Percentiles rank a stretch among this genome's conserved stretches.
Conservation (phyloP, 495 filamentous ascomycete species). For the Usnea hakonensis region DNA sequence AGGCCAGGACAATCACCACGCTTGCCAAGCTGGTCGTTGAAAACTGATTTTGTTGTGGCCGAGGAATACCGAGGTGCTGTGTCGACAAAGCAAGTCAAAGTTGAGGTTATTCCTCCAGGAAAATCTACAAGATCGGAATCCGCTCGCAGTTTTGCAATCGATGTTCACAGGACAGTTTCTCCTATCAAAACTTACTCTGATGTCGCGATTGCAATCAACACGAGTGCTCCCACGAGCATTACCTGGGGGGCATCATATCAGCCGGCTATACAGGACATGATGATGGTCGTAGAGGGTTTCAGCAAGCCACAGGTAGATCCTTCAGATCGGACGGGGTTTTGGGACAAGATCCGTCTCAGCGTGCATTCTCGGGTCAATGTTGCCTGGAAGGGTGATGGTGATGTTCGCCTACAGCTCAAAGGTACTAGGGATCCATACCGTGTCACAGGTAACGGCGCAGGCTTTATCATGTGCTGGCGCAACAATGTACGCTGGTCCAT, state of each 20-base stretch:
- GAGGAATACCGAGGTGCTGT: constrained; percentile 78
- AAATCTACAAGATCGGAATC: constrained; percentile 37
- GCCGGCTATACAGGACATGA: constrained; percentile 98
- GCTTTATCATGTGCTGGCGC: constrained; percentile 96
- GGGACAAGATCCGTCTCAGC: constrained; percentile 95
- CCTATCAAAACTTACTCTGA: constrained; percentile 97
- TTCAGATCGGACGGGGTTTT: constrained; percentile 91
- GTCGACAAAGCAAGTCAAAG: constrained; percentile 68
- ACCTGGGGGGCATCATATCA: constrained; percentile 98
- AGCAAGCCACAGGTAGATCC: constrained; percentile 91
- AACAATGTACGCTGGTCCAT: constrained; percentile 84
- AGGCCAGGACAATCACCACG: constrained; percentile 71
- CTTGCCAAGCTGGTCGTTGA: constrained; percentile 72
- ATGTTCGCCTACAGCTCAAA: constrained; percentile 91
- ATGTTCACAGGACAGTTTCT: constrained; percentile 84
- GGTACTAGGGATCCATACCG: constrained; percentile 89
- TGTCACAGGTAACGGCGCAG: constrained; percentile 84
- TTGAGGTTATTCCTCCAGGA: constrained; percentile 75
- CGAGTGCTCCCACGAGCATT: constrained; percentile 79
- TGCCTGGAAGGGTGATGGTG: constrained; percentile 88
- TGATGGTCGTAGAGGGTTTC: constrained; percentile 98
- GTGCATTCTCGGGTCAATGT: constrained; percentile 90
- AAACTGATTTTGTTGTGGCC: constrained; percentile 91
- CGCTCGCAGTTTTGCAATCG: constrained; percentile 57
- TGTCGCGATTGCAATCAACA: constrained; percentile 84